Percentiles rank a stretch among this genome's conserved stretches.
phyloP scores from a whole-genome alignment of 176 grass and related monocot species.

The Aegilops longissima region DNA sequence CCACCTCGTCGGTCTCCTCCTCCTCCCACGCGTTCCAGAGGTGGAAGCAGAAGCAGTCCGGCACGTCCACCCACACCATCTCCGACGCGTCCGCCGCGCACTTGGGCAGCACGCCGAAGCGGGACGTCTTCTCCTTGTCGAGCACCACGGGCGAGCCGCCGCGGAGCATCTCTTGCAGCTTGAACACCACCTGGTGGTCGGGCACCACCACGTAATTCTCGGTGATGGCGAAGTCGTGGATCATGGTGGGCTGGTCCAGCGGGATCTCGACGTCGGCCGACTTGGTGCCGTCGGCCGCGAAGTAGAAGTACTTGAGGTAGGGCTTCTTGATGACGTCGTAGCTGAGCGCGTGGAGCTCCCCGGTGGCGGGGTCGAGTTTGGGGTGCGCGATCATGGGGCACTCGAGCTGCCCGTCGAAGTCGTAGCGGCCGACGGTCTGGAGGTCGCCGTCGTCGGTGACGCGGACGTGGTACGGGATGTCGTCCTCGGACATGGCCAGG shows the following conservation, averaged over 20 bases:
- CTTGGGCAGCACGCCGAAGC: slow-evolving; percentile 84
- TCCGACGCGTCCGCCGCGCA: slow-evolving; percentile 59
- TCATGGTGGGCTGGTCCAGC: slow-evolving; percentile 92
- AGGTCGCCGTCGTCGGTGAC: slow-evolving; percentile 54
- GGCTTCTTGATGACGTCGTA: slow-evolving; percentile 97
- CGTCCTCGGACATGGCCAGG: slow-evolving; percentile 98
- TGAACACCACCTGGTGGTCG: slow-evolving; percentile 93
- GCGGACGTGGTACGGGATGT: slow-evolving; percentile 84
- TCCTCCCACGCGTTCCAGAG: slow-evolving; percentile 99
- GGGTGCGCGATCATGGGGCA: slow-evolving; percentile 92
- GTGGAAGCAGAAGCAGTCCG: slow-evolving; percentile 99
- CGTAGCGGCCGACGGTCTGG: slow-evolving; percentile 64
- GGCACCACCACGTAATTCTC: slow-evolving; percentile 74
- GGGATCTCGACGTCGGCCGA: slow-evolving; percentile 86
- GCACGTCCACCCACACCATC: slow-evolving; percentile 85
- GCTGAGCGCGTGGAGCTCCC: slow-evolving; percentile 83
- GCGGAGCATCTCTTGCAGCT: slow-evolving; percentile 90
- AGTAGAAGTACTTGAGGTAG: slow-evolving; percentile 86
- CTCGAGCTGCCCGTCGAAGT: slow-evolving; percentile 71
- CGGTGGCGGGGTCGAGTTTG: slow-evolving; percentile 60
- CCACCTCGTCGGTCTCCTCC: slow-evolving; percentile 58
- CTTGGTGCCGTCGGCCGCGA: slow-evolving; percentile 62
- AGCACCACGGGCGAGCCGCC: slow-evolving; percentile 85
- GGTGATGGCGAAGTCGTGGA: slow-evolving; percentile 98
- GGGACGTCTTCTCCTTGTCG: slow-evolving; percentile 72